These are phyloP conservation scores for Akebia trifoliata DNA, from an alignment of 164 flowering plant species.

Conservation along the genomic window DNA sequence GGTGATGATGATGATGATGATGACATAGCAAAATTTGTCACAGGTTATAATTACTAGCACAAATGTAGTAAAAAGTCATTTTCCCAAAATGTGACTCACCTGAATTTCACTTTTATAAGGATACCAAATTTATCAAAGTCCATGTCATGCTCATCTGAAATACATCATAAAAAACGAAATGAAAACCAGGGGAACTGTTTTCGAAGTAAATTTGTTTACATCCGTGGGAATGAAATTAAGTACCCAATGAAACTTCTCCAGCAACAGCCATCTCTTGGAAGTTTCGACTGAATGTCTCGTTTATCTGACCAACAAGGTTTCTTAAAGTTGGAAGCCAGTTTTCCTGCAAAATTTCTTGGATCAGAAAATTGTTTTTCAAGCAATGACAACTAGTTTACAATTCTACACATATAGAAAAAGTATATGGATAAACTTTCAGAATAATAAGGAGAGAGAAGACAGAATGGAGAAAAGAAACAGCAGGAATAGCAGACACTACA, in stretches of 20 bases:
- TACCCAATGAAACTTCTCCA: conserved; percentile 93
- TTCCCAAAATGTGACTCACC: conserved; percentile 34
- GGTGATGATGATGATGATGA: no score
- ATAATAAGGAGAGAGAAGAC: no score
- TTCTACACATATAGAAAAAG: no score
- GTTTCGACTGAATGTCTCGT: conserved; percentile 81
- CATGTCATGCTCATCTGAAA: conserved; percentile 75
- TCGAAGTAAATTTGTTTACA: background rate
- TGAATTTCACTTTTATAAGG: conserved; percentile 94
- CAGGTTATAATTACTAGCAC: no score
- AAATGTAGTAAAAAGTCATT: background rate
- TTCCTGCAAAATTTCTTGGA: conserved; percentile 38
- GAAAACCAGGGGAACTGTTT: background rate
- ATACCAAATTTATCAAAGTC: conserved; percentile 89
- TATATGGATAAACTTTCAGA: no score
- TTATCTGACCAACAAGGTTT: conserved; percentile 72
- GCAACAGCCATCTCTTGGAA: conserved; percentile 99
- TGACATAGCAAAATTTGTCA: no score
- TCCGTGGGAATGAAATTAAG: background rate
- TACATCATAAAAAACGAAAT: conserved; percentile 5
- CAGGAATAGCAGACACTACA: no score
- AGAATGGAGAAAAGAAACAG: background rate
- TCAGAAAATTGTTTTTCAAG: conserved; percentile 9
- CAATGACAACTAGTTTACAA: no score
- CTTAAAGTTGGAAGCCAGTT: conserved; percentile 88